Percentiles rank a stretch among this genome's conserved stretches.
phyloP scores from a whole-genome alignment of 192 early-diverging fungal species.

The Coemansia sp. region DNA sequence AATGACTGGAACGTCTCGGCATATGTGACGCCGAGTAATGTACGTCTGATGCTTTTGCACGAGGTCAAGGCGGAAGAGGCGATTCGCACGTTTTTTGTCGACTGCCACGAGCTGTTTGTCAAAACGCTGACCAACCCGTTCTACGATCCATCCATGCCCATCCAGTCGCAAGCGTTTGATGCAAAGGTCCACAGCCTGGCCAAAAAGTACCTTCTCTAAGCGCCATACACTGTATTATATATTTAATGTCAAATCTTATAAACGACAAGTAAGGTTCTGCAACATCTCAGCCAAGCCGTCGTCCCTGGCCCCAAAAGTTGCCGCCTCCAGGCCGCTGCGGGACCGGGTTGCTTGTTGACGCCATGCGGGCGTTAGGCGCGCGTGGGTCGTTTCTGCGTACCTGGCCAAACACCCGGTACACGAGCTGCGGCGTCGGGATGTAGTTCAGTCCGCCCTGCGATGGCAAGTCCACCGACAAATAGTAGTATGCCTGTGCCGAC shows the following conservation, averaged over 20 bases:
- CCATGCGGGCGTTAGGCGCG: slow-evolving; percentile 15
- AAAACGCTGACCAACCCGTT: slow-evolving; percentile 86
- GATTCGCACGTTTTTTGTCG: slow-evolving; percentile 57
- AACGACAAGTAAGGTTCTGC: neutral
- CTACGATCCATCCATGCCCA: slow-evolving; percentile 77
- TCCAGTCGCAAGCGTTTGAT: slow-evolving; percentile 78
- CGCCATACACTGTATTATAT: neutral
- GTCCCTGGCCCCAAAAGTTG: slow-evolving; percentile 56
- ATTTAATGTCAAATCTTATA: neutral
- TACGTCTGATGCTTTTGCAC: slow-evolving; percentile 69
- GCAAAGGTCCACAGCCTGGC: slow-evolving; percentile 70
- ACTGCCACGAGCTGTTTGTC: slow-evolving; percentile 48
- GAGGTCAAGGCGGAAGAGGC: slow-evolving; percentile 59
- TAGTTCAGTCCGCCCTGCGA: slow-evolving; percentile 60
- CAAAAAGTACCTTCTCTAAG: slow-evolving; percentile 68
- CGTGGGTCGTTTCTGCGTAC: slow-evolving; percentile 24
- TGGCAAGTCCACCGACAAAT: slow-evolving; percentile 66
- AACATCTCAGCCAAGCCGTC: slow-evolving; percentile 40
- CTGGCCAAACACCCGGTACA: slow-evolving; percentile 54
- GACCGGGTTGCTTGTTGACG: slow-evolving; percentile 7
- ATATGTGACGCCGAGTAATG: slow-evolving; percentile 83
- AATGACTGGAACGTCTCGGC: slow-evolving; percentile 92
- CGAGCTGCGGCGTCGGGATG: slow-evolving; percentile 63
- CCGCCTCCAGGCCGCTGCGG: slow-evolving; percentile 38
- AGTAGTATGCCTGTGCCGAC: slow-evolving; percentile 73